Percentiles rank a stretch among this genome's conserved stretches.
phyloP scores from a whole-genome alignment of 2,329 filamentous ascomycete genomes.

The Epichloe elymi region DNA sequence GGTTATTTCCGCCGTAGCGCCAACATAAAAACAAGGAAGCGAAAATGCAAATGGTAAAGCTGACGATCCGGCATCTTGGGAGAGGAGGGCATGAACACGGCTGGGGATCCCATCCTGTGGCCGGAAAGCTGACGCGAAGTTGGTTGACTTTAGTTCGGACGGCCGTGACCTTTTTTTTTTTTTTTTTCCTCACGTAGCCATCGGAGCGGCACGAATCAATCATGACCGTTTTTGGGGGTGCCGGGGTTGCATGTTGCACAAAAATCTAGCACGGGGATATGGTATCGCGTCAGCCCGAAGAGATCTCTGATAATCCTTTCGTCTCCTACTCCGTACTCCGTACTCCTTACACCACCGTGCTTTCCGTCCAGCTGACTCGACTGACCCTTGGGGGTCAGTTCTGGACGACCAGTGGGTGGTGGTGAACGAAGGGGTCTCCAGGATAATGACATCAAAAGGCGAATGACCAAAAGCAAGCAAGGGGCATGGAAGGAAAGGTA shows the following conservation, averaged over 20 bases:
- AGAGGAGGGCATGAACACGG: constrained; percentile 1
- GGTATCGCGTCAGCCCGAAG: background rate
- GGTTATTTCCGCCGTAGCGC: constrained; percentile 21
- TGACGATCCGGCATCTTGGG: constrained; percentile 5
- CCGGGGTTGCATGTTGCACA: background rate
- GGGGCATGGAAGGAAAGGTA: background rate
- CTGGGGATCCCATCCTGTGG: background rate
- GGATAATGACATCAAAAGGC: constrained; percentile 2
- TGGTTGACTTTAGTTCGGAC: constrained; percentile 1
- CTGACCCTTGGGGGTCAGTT: background rate
- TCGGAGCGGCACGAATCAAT: background rate
- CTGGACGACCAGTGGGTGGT: background rate
- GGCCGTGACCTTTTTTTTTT: background rate
- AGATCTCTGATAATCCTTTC: background rate
- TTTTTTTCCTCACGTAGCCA: background rate
- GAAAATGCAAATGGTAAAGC: constrained; percentile 2
- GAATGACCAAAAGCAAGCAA: background rate
- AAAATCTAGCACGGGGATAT: background rate
- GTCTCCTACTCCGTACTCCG: too few species aligned
- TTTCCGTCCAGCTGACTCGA: background rate
- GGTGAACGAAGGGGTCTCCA: background rate
- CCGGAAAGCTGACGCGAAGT: constrained; percentile 1
- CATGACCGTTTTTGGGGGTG: background rate
- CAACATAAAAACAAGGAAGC: constrained; percentile 2
- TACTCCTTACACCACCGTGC: background rate